Evolutionary conservation across 2,329 filamentous ascomycete genomes (phyloP).

Genomic region (Neofusicoccum parvum): DNA sequence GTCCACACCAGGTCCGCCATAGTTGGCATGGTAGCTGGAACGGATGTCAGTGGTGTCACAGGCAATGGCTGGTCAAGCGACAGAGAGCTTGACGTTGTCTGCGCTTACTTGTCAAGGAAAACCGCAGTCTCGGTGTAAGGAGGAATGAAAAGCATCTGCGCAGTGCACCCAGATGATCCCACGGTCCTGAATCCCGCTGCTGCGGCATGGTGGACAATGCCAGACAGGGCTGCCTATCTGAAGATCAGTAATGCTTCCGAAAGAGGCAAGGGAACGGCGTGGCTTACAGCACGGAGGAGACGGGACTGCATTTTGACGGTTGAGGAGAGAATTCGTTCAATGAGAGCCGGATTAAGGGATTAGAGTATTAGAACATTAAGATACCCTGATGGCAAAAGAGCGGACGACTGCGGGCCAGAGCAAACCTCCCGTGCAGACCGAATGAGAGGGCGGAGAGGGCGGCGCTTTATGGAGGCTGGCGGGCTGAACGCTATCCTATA

Average conservation of each 20-base stretch:
- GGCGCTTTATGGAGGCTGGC: not conserved
- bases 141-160: conserved; percentile 24
- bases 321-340: not conserved
- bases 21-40: conserved; percentile 24
- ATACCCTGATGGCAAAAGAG: not conserved
- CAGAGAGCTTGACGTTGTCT: too few relatives aligned
- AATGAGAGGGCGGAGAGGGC: not conserved
- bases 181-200: conserved; percentile 24
- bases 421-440: not conserved
- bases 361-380: too few relatives aligned
- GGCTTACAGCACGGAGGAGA: not conserved
- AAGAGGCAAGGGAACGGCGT: not conserved
- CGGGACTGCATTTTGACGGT: conserved; percentile 2
- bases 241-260: not conserved
- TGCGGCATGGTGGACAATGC: conserved; percentile 9
- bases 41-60: too few relatives aligned
- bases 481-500: not conserved
- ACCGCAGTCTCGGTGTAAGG: conserved; percentile 24
- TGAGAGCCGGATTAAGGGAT: not conserved
- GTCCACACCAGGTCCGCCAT: conserved; percentile 23
- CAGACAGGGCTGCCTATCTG: not conserved
- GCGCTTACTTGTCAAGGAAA: conserved; percentile 24
- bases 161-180: conserved; percentile 23
- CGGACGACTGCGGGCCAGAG: not conserved
- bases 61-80: too few relatives aligned